Conservation (phyloP, 2,329 filamentous ascomycete species). For the Fusarium miscanthi region DNA sequence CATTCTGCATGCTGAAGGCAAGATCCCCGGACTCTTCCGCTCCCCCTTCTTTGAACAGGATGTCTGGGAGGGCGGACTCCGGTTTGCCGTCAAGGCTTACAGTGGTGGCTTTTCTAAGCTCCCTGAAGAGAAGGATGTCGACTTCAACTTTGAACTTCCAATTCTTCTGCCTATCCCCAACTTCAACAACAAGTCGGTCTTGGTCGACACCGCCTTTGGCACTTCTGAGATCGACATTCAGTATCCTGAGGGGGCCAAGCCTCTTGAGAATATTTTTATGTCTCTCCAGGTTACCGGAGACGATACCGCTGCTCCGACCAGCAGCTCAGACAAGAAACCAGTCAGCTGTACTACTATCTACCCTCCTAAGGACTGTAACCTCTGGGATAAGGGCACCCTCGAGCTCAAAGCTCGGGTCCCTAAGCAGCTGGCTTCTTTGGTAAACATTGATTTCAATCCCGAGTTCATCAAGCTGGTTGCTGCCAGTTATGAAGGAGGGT, state of each 20-base stretch:
- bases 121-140: neutral
- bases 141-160: neutral
- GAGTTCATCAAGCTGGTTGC: neutral
- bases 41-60: neutral
- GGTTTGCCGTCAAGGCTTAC: neutral
- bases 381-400: neutral
- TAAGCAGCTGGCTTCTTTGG: no score
- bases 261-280: no score
- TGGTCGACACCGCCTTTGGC: neutral
- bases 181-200: neutral
- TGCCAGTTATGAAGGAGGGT: neutral
- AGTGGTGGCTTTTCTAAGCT: neutral
- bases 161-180: neutral
- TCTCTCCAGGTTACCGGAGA: neutral
- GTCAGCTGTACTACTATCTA: neutral
- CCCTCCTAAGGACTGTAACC: neutral
- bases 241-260: neutral
- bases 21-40: neutral
- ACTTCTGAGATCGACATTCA: neutral
- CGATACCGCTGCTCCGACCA: no score
- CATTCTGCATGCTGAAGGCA: neutral
- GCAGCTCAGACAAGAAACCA: neutral
- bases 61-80: neutral
- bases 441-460: neutral
- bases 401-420: neutral